phyloP scores from a whole-genome alignment of 805 yeast genomes.

The Clavispora fructus region DNA sequence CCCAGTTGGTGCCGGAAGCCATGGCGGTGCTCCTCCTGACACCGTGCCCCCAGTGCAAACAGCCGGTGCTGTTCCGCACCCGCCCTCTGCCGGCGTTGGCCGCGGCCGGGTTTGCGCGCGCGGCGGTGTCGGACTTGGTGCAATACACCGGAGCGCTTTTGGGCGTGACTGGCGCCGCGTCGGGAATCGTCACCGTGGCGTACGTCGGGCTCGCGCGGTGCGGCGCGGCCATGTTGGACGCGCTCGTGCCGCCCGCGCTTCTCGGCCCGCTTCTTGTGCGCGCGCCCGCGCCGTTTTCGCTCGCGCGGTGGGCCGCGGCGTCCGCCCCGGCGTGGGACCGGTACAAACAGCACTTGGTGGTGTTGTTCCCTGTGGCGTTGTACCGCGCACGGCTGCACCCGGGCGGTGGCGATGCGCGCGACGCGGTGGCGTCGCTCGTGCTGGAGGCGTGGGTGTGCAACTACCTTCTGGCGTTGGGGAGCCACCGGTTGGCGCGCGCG shows the following conservation, averaged over 20 bases:
- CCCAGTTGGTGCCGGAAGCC: neutral
- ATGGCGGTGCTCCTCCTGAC: conserved; percentile 14
- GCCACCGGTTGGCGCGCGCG: conserved; percentile 23
- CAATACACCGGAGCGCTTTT: conserved; percentile 28
- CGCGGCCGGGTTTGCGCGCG: conserved; percentile 13
- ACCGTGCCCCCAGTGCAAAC: conserved; percentile 39
- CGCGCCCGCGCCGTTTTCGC: neutral
- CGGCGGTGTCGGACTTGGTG: conserved; percentile 16
- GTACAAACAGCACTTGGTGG: conserved; percentile 31
- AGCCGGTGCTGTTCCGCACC: conserved; percentile 29
- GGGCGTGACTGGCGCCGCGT: conserved; percentile 35
- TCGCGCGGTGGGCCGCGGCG: neutral
- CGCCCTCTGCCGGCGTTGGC: conserved; percentile 23
- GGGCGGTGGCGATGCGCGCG: conserved; percentile 8
- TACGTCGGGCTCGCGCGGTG: conserved; percentile 34
- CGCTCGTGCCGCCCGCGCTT: conserved; percentile 29
- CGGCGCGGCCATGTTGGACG: conserved; percentile 34
- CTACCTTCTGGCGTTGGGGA: conserved; percentile 35
- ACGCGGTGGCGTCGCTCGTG: conserved; percentile 17
- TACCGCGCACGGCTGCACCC: conserved; percentile 31
- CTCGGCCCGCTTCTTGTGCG: conserved; percentile 21
- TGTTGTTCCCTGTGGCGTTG: conserved; percentile 34
- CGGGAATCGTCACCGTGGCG: conserved; percentile 37
- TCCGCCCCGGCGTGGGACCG: conserved; percentile 22
- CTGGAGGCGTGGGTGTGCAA: conserved; percentile 32